Evolutionary conservation across 2,329 filamentous ascomycete species (phyloP), one percentile per base, ranked within the genome.

Genomic region (Hypomyces perniciosus): DNA sequence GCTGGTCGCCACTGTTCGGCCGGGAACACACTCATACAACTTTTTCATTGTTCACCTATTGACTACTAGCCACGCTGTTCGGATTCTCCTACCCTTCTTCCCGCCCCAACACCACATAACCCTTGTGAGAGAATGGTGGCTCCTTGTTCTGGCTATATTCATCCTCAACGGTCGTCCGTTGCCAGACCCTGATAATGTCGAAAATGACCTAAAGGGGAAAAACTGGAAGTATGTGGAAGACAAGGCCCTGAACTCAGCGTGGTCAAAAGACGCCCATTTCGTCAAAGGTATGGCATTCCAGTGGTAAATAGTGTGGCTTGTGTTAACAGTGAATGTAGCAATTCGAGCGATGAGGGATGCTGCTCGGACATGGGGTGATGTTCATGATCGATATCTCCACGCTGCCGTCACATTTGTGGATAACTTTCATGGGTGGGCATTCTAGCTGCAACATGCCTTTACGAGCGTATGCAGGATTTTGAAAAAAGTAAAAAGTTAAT

Each of bases 121-220:
- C 26, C 72, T 99, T 4, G 76, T 97, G 7, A 77, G 87, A 37
- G 84, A 95, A 65, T 97, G 93, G 90, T 96, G 90, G 88, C 72
- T 99, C 5, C 79, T 96, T 39, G 82, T 86, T 1, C 67, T 96
- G 39, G 80, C 83, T 0, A 79, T 91, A 8, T 97, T 93, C 64
- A 81, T 96, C 48, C 72, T 83, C 2, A 85, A 88, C 61, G 71
- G 86, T 28, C 78, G 92, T 20, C 93, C 91, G 1, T 72, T 76
- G 52, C 81, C 96, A 51, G 78, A 86, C 49, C 71, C 80, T n/a
- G 79, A 85, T 51, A 75, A 78, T 29, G 77, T 93, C 51, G 73
- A 76, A 5, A 54, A 57, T 8, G 81, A 89, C 41, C 60, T 82
- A n/a, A 76, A 79, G 37, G 79, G 75, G 1, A 83, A 83, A 60